These are phyloP conservation scores for Candida nemodendra DNA, from an alignment of 805 yeast species.

Conservation along the genomic window DNA sequence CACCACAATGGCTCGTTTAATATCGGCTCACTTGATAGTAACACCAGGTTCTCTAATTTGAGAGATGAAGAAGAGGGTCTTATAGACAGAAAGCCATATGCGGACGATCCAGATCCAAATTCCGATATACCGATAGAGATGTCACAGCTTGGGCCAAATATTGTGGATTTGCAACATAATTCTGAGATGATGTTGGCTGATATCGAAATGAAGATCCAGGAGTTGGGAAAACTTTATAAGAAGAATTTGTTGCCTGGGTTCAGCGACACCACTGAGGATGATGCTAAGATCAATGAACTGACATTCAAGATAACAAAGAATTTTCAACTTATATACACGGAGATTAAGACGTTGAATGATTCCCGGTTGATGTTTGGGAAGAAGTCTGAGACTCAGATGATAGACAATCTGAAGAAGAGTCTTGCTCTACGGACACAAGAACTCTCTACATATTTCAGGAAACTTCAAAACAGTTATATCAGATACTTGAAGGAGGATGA, in stretches of 20 bases:
- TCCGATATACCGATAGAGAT: conserved; percentile 52
- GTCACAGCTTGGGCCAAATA: conserved; percentile 70
- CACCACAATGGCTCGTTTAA: conserved; percentile 43
- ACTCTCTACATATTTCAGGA: conserved; percentile 72
- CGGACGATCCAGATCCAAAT: conserved; percentile 20
- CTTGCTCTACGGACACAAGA: conserved; percentile 85
- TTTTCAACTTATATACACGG: conserved; percentile 76
- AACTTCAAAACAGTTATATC: conserved; percentile 85
- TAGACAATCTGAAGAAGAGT: conserved; percentile 77
- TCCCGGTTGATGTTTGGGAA: conserved; percentile 30
- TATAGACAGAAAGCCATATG: conserved; percentile 32
- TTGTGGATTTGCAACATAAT: conserved; percentile 70
- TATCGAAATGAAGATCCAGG: conserved; percentile 54
- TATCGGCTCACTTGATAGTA: conserved; percentile 8
- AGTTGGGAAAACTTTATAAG: conserved; percentile 69
- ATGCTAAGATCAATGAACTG: conserved; percentile 72
- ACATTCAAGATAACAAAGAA: conserved; percentile 71
- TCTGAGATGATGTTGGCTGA: conserved; percentile 60
- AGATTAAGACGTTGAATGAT: conserved; percentile 63
- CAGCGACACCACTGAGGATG: conserved; percentile 74
- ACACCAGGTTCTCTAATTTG: conserved; percentile 35
- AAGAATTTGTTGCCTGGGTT: conserved; percentile 85
- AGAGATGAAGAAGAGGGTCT: conserved; percentile 62
- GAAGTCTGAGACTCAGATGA: conserved; percentile 56
- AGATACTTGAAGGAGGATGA: conserved; percentile 82